A percentile compares a stretch with the other conserved stretches of the same genome.
phyloP scores from a whole-genome alignment of 495 filamentous ascomycete species.

The Penicillium dipodomyicola region DNA sequence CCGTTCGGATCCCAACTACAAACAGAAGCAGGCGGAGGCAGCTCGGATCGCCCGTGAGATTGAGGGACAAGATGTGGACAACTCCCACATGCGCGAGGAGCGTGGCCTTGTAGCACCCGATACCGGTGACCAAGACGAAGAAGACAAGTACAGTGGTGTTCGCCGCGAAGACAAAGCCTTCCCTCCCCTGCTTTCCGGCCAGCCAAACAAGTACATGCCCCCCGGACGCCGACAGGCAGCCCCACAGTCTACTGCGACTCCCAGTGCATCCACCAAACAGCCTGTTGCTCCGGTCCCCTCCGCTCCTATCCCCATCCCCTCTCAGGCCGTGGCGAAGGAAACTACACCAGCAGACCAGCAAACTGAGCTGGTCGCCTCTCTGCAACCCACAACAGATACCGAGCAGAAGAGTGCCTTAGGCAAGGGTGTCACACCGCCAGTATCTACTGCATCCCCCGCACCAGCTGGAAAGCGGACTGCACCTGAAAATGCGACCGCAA shows the following conservation, averaged over 20 bases:
- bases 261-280: constrained; percentile 65
- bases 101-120: constrained; percentile 66
- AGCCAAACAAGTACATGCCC: constrained; percentile 81
- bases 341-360: constrained; percentile 37
- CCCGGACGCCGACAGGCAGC: constrained; percentile 80
- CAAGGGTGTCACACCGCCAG: constrained; percentile 25
- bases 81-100: constrained; percentile 85
- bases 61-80: constrained; percentile 63
- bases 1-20: constrained; percentile 74
- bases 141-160: constrained; percentile 95
- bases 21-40: constrained; percentile 70
- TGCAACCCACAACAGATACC: constrained; percentile 30
- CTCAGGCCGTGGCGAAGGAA: constrained; percentile 32
- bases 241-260: constrained; percentile 63
- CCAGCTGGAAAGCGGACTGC: constrained; percentile 26
- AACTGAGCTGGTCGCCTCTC: constrained; percentile 22
- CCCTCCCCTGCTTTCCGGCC: constrained; percentile 60
- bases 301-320: neutral
- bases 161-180: constrained; percentile 66
- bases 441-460: constrained; percentile 6
- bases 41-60: constrained; percentile 88
- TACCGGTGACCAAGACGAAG: constrained; percentile 77
- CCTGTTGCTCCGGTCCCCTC: constrained; percentile 17
- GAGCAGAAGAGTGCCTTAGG: constrained; percentile 37
- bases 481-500: constrained; percentile 65